Evolutionary conservation across 2,329 filamentous ascomycete genomes (phyloP), one percentile per base, ranked within the genome.

Genomic region (Zasmidium cellare): DNA sequence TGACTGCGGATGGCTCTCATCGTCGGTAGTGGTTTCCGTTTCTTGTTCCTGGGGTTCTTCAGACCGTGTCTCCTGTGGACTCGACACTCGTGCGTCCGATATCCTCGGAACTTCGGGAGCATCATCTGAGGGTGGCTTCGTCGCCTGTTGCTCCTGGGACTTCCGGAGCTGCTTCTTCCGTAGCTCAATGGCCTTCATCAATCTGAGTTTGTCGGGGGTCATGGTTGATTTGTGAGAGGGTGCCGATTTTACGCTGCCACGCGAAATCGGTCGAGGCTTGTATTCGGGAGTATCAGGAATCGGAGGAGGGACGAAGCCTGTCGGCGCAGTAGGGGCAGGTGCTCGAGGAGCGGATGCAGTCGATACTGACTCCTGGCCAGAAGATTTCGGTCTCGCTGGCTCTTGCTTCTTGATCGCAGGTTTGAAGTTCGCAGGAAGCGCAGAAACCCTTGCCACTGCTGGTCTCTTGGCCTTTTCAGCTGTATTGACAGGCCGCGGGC

Each of bases 141-240:
- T 55, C 2, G 53, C 46, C 16, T 55, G 28, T 24, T 59, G 61
- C 44, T 60, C 49, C 53, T 70, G 66, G 45, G 67, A 65, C 62
- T 71, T 68, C 59, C 69, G 63, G 69, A 87, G 86, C 73, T 91
- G 92, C 75, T 89, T 91, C 75, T 96, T 94, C 53, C 93, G 84
- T 65, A 97, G 76, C 74, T 97, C 90, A 77, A 97, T 83, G 7
- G 94, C 94, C 77, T 96, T 97, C 90, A 96, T 92, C 62, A 99
- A 79, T 55, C 94, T 84, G 60, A 90, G 86, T 77, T 96, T 97
- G 74, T 99, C 94, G 0, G 91, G 90, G 1, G 91, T 91, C 68
- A 96, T 88, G 3, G 63, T 59, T 1, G 68, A 68, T 55, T 68
- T 72, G 57, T 71, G 68, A 22, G 77, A 71, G 46, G 79, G 74